phyloP scores from a whole-genome alignment of 176 grass and related monocot genomes.

The Secale cereale region DNA sequence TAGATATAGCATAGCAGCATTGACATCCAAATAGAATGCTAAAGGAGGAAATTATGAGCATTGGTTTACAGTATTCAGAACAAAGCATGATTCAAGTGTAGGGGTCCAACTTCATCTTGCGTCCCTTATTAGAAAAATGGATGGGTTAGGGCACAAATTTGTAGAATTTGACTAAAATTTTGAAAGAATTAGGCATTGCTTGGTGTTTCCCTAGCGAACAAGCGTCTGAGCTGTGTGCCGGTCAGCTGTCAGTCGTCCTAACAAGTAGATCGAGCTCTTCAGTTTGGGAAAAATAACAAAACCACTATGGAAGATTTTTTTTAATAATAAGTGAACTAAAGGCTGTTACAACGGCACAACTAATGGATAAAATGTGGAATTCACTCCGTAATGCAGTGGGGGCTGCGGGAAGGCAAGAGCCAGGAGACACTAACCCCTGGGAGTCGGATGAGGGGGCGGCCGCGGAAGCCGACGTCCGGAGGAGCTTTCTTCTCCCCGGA shows the following conservation, averaged over 20 bases:
- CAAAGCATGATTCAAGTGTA: background rate
- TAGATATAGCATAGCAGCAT: too few species aligned
- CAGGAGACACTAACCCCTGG: constrained; percentile 53
- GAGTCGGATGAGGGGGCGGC: constrained; percentile 47
- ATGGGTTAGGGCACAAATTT: too few species aligned
- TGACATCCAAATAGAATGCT: background rate
- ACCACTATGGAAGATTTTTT: background rate
- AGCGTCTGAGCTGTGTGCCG: background rate
- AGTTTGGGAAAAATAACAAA: background rate
- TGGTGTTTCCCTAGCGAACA: too few species aligned
- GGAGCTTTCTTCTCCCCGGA: background rate
- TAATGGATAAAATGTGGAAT: background rate
- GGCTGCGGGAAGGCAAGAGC: constrained; percentile 10
- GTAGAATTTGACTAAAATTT: too few species aligned
- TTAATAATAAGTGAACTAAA: too few species aligned
- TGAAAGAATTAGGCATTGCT: too few species aligned
- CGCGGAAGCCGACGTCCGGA: background rate
- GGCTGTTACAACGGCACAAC: background rate
- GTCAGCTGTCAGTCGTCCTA: background rate
- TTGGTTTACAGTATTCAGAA: background rate
- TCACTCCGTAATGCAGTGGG: background rate
- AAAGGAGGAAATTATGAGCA: background rate
- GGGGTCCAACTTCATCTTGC: too few species aligned
- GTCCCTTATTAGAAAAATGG: too few species aligned
- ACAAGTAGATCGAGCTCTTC: background rate